These are phyloP conservation scores for Paramecium primaurelia DNA, from an alignment of 73 alveolate species.

Conservation along the genomic window DNA sequence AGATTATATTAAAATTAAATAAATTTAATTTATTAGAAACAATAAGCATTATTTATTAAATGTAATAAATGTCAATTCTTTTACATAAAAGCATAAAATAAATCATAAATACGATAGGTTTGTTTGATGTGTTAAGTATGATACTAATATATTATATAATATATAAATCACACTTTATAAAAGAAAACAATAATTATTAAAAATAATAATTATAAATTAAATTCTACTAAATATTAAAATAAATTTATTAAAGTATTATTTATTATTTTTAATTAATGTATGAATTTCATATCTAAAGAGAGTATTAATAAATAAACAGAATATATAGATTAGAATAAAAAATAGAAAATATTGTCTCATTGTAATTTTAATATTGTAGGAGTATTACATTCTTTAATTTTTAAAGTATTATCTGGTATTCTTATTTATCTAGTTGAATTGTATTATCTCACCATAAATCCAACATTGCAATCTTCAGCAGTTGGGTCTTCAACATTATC, in stretches of 20 bases:
- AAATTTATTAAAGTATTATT: too few species aligned
- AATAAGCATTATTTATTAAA: background rate
- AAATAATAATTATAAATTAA: background rate
- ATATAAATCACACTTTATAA: too few species aligned
- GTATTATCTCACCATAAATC: background rate
- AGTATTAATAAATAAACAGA: too few species aligned
- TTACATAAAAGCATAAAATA: background rate
- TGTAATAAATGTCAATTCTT: background rate
- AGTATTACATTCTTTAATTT: background rate
- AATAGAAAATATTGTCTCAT: background rate
- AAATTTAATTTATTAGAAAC: background rate
- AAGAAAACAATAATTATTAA: background rate
- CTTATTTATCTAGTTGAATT: conserved; percentile 16
- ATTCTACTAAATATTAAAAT: too few species aligned
- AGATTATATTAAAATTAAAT: too few species aligned
- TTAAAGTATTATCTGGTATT: background rate
- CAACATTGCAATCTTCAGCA: background rate
- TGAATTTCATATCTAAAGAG: too few species aligned
- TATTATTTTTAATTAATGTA: too few species aligned
- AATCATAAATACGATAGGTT: background rate
- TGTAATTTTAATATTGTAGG: background rate
- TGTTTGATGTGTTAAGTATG: background rate
- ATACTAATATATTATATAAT: background rate
- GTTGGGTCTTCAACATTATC: conserved; percentile 17
- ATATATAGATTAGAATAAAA: background rate